Evolutionary conservation across 352 stramenopile species (phyloP), one percentile per base, ranked within the genome.

Genomic region (Globisporangium irregulare): DNA sequence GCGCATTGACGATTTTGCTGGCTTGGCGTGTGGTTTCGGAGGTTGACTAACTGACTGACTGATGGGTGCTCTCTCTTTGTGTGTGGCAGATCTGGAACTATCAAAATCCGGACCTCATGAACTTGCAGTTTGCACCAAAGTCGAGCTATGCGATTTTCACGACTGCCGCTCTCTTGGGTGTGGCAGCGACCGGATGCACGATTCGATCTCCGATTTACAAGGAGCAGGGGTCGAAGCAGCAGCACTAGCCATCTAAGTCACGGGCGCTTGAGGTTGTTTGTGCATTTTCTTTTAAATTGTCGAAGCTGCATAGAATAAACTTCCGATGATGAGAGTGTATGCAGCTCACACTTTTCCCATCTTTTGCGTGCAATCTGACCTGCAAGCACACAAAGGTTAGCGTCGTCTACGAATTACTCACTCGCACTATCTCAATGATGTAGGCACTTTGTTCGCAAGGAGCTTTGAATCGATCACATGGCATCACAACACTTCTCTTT

Each of bases 71-170:
- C 22, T 58, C 41, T 55, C 18, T 51, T 22, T 24, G 29, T 10
- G 10, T 38, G 10, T 51, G 12, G 32, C 79, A 80, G 74, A 29
- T 92, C 57, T 97, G 90, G 92, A 87, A 97, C 73, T 66, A 83
- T 51, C 20, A 20, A 20, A 79, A 73, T 25, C 91, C 91, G 4
- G 82, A 93, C 10, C 62, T 82, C 51, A 70, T 76, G 29, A 79
- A 95, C 29, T 76, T 76, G 18, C 15, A 67, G 4, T 38, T 79
- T 29, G 64, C 63, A 6, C 63, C 73, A 34, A 70, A 51, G n/a
- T 71, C 70, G 38, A 80, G 70, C 55, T 24, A 66, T 8, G 67
- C 38, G 32, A 22, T 84, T n/a, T 68, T 84, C 14, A 54, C 34
- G 24, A 53, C 22, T 10, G 58, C 75, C 9, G 62, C 29, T 1